Base-by-base conservation (phyloP, 1,284 basidiomycete genomes). In the Ganoderma meredithae region DNA sequence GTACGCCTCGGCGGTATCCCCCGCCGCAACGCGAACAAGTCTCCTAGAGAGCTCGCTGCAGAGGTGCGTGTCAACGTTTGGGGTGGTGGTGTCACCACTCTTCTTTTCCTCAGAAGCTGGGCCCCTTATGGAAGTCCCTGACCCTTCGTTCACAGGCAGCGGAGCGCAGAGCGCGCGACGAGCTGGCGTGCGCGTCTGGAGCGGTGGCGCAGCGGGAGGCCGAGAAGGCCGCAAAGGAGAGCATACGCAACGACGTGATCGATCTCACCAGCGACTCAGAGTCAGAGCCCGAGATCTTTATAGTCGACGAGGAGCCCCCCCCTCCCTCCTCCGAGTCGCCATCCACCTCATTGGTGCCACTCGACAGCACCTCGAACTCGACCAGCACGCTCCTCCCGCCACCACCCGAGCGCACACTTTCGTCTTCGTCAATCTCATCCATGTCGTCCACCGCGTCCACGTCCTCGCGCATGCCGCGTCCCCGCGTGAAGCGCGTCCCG, bases 31-130 rank as follows among this genome's bases (percentile, higher is more conserved):
- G 76, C 78, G 44, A 85, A 82, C 15, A 81, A 91, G 73, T 86
- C 85, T 52, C 89, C 90, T 41, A 83, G 91, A 68, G 90, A 96
- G 77, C 81, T 95, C 53, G 88, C 94, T 17, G 93, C 90, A 10
- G 87, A 90, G 81, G 95, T 95, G 72, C 75, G 89, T 81, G 27
- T 36, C 44, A 27, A 39, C 33, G 27, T 65, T 22, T 60, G 58
- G 39, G 58, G 58, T 41, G 4, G 58, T 60, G 58, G 39, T 39
- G 58, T 25, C 17, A 22, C 58, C 58, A 15, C 22, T 33, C 33
- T 62, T 63, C 49, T 31, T n/a, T 27, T 33, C 36, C 41, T 27
- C 7, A 62, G 58, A 22, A 39, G 41, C 17, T 19, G 17, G 13
- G 17, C 60, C 33, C 19, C 5, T 47, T 43, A 15, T 7, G 13